A percentile compares a stretch with the other conserved stretches of the same genome.
These are phyloP conservation scores for Hypoxylon sp. DNA, from an alignment of 2,329 filamentous ascomycete species.

Conservation along the genomic window DNA sequence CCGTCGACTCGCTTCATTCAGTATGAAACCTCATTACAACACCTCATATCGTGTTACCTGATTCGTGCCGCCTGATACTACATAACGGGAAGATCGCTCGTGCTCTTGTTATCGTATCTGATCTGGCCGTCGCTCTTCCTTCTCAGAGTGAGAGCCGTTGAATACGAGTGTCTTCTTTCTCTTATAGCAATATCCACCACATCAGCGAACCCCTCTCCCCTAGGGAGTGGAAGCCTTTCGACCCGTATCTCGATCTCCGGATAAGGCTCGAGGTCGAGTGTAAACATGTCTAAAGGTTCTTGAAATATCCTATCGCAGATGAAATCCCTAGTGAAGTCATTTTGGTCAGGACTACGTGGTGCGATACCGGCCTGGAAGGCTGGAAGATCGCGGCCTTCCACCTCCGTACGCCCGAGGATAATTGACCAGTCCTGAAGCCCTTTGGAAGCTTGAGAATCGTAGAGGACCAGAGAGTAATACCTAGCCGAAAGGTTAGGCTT, in stretches of 20 bases:
- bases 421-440: conserved; percentile 2
- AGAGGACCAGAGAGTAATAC: not conserved
- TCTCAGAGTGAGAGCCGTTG: not conserved
- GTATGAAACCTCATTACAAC: not conserved
- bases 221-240: not conserved
- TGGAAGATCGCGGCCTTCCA: not conserved
- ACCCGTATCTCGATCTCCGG: conserved; percentile 3
- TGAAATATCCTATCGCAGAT: conserved; percentile 1
- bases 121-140: not conserved
- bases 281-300: not conserved
- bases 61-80: not conserved
- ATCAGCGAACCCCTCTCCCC: not conserved
- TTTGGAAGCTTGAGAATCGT: not conserved
- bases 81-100: not conserved
- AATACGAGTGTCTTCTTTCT: not conserved
- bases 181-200: conserved; percentile 1
- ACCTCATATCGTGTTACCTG: not conserved
- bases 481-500: not conserved
- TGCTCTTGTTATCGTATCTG: not conserved
- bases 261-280: not conserved
- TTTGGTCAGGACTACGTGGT: not conserved
- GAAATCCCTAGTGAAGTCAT: not conserved
- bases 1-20: not conserved
- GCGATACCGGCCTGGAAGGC: conserved; percentile 5
- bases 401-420: not conserved